Percentiles rank a stretch among this genome's conserved stretches.
Conservation (phyloP, 177 flowering plant species). For the Vitis hybrid region DNA sequence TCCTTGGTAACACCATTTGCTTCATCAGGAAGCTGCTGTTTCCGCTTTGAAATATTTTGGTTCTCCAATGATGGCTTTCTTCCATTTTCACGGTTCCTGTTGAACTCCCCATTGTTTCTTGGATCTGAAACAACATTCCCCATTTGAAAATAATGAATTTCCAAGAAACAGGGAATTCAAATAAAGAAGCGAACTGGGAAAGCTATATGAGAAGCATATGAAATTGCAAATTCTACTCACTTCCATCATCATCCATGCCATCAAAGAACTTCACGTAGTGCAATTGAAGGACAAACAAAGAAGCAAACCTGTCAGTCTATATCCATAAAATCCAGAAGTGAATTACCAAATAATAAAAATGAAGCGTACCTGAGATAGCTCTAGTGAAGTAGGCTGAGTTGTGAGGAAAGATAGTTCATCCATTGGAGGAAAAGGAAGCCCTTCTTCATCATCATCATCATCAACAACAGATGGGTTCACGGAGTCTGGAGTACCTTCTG, state of each 20-base stretch:
- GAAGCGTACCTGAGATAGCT: conserved; percentile 65
- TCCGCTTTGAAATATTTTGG: conserved; percentile 27
- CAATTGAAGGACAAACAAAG: conserved; percentile 13
- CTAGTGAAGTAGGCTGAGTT: conserved; percentile 56
- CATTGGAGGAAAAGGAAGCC: conserved; percentile 91
- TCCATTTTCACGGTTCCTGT: conserved; percentile 51
- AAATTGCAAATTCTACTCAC: conserved; percentile 48
- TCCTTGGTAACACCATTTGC: conserved; percentile 32
- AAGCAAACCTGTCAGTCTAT: conserved; percentile 30
- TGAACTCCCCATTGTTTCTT: conserved; percentile 53
- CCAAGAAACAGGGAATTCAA: conserved; percentile 29
- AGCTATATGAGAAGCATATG: conserved; percentile 14
- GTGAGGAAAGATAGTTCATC: conserved; percentile 77
- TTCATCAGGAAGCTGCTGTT: conserved; percentile 26
- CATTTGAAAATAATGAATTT: conserved; percentile 19
- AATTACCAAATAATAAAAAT: neutral
- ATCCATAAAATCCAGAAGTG: neutral
- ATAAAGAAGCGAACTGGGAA: conserved; percentile 26
- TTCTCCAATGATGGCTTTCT: conserved; percentile 40
- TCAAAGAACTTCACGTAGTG: conserved; percentile 68
- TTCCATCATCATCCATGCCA: conserved; percentile 89
- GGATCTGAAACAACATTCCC: conserved; percentile 64
- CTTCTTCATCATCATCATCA: conserved; percentile 62
- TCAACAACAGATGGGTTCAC: conserved; percentile 71
- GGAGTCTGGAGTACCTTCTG: conserved; percentile 77